Conservation (phyloP, 257 asterid species). For the Plectranthus barbatus region DNA sequence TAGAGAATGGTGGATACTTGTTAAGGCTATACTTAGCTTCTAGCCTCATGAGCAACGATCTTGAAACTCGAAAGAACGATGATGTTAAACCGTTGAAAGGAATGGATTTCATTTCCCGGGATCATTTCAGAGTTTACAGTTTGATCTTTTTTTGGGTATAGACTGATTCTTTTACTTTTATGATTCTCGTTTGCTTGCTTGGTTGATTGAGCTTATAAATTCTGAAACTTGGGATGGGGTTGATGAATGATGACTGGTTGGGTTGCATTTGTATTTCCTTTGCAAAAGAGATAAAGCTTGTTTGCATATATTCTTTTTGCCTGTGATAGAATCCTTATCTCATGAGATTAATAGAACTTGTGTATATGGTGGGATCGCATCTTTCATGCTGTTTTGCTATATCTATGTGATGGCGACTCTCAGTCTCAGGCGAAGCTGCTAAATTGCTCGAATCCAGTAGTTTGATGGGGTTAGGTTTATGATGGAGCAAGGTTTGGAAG, state of each 20-base stretch:
- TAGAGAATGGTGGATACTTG: constrained; percentile 5
- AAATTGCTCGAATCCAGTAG: constrained; percentile 1
- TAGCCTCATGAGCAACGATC: background rate
- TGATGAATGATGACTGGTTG: constrained; percentile 4
- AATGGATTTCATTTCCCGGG: constrained; percentile 5
- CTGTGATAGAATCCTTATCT: background rate
- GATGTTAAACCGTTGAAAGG: constrained; percentile 7
- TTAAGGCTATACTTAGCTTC: background rate
- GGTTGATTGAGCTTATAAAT: background rate
- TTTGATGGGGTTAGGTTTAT: background rate
- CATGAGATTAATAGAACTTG: too few species aligned
- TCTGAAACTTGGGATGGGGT: background rate
- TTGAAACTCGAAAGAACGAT: background rate
- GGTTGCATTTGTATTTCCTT: background rate
- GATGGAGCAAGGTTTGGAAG: constrained; percentile 17
- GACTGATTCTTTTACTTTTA: background rate
- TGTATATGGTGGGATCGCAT: too few species aligned
- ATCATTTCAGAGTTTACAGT: background rate
- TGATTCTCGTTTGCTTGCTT: background rate
- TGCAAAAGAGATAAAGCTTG: constrained; percentile 7
- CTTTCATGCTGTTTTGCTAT: constrained; percentile 9
- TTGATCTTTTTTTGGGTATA: background rate
- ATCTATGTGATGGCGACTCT: background rate
- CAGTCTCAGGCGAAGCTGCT: background rate
- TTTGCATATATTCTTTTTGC: constrained; percentile 9